Base-by-base conservation (phyloP, 2,329 filamentous ascomycete species). In the Aspergillus fumigatus region DNA sequence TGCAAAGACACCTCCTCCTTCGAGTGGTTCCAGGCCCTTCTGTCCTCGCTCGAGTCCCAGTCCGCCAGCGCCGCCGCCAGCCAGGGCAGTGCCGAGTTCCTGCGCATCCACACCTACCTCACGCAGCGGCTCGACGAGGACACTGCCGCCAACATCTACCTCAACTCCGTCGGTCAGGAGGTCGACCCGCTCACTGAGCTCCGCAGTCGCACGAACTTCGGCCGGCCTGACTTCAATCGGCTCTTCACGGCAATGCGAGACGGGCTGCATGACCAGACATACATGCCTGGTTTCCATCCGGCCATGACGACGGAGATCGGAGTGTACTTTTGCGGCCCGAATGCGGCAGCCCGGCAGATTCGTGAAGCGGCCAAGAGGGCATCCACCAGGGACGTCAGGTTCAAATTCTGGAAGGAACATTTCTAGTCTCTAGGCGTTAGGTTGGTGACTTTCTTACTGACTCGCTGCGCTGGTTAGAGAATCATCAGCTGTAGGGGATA, bases 371-470 rank as follows among this genome's bases (percentile, higher is more conserved):
- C 90, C 64, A 89, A 88, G 69, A 74, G 80, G 53, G 88, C 88
- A 17, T 89, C 86, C 11, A 86, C 84, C 40, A 84, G 84, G 60
- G 89, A 96, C 65, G 91, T 99, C 56, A 85, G 87, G 68, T 99
- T 97, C 79, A 89, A 90, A 67, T 99, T 99, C 81, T 99, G 94
- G 94, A 99, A 99, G 80, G 94, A 99, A 77, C 93, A 99, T 70
- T 80, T 79, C 60, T 80, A 72, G 59, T 35, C 47, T 35, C 55
- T 38, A 38, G 14, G 14, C 53, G 53, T 47, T 50, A 14, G 11
- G 32, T 35, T 35, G 32, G 11, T 35, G 32, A 35, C 32, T 35
- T 35, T 1, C 32, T 14, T 11, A 4, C 27, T 29, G 25, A 26
- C 25, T 21, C 14, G 11, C 4, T 48, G 48, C 54, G n/a, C 17